phyloP scores from a whole-genome alignment of 1,284 basidiomycete genomes.

The Phlebopus sp. region DNA sequence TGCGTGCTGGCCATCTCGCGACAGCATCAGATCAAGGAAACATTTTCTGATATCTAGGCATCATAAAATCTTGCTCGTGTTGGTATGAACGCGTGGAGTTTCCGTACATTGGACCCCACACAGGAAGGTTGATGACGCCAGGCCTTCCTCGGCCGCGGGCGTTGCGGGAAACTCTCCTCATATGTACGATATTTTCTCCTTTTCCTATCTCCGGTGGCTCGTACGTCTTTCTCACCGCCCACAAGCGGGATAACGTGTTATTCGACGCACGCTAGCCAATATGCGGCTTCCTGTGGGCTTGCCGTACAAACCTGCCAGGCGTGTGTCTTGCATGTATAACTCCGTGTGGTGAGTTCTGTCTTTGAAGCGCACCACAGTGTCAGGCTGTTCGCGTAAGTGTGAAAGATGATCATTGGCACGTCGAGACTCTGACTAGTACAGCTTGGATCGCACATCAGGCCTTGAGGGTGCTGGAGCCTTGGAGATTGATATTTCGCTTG shows the following conservation, averaged over 20 bases:
- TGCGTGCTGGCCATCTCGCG: too few species aligned
- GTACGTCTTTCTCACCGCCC: neutral
- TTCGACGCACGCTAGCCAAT: too few species aligned
- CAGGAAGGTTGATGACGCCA: too few species aligned
- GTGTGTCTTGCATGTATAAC: constrained; percentile 1
- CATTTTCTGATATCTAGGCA: constrained; percentile 1
- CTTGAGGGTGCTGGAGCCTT: too few species aligned
- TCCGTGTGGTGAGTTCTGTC: too few species aligned
- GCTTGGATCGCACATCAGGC: too few species aligned
- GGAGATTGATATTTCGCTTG: too few species aligned
- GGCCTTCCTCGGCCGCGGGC: neutral
- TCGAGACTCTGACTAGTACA: too few species aligned
- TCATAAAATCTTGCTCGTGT: neutral
- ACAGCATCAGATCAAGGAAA: too few species aligned
- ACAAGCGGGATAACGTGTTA: neutral
- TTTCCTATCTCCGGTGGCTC: constrained; percentile 12
- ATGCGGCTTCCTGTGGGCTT: neutral
- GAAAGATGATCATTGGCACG: too few species aligned
- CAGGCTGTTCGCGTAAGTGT: too few species aligned
- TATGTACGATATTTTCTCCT: constrained; percentile 8
- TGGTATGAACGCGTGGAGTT: constrained; percentile 11
- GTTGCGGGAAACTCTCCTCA: constrained; percentile 1
- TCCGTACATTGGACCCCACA: constrained; percentile 20
- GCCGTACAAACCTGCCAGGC: constrained; percentile 4
- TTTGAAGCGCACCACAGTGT: too few species aligned